Evolutionary conservation across 768 basidiomycete genomes (phyloP), one percentile per base, ranked within the genome.

Genomic region (Sarcomyxa edulis): DNA sequence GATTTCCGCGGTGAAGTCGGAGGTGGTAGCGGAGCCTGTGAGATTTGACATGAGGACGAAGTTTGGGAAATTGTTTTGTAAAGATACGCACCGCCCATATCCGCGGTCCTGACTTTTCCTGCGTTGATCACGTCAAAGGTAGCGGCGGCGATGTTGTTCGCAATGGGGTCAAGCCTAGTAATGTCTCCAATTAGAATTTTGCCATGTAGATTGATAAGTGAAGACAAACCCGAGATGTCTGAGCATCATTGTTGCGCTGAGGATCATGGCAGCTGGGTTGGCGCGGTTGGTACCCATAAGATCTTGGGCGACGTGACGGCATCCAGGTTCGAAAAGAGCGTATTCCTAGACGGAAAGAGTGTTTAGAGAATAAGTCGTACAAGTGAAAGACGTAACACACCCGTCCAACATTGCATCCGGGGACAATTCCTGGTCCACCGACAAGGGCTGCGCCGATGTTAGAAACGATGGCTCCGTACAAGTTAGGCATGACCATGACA

Each of bases 381-480:
- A 33, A 25, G 5, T 9, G 24, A 27, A 21, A 9, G 18, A 37
- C 27, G 22, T n/a, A 27, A 55, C 68, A 48, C 51, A 91, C 90
- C 39, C 90, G 76, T 53, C 96, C 96, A 51, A 99, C 85, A 62
- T 98, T 98, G 70, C 93, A 95, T 12, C 96, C 96, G 7, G 96
- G 94, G 16, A 98, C 95, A 51, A 98, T 81, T 55, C 96, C 96
- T 26, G 95, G 96, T 27, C 96, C 96, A 55, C 96, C 96, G 27
- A 99, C 95, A 15, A 99, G 84, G 15, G 95, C 96, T 44, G 96
- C 93, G 52, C 96, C 95, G 46, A 99, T 97, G 72, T 99, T 97
- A 48, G 90, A 93, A 43, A 94, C 84, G 53, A 98, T 98, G 49
- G 91, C 94, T 43, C 95, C 95, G 65, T 98, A 98, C 61, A 88